Evolutionary conservation across 2,329 filamentous ascomycete species (phyloP), one percentile per base, ranked within the genome.

Genomic region (Pseudogymnoascus sp.): DNA sequence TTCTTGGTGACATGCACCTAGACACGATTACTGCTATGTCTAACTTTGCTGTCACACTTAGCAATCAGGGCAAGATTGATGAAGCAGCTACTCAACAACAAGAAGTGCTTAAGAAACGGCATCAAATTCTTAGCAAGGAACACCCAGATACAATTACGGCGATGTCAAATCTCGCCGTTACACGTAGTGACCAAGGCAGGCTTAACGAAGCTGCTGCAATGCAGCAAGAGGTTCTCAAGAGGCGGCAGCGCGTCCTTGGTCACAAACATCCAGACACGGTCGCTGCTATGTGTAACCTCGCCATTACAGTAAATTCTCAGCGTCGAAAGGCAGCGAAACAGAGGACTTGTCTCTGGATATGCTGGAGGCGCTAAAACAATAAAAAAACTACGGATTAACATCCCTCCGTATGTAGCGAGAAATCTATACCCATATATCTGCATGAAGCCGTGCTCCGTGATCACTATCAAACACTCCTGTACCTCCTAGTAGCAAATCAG

Each of bases 171-270:
- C n/a, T 65, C 12, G 62, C 46, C 8, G 19, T 28, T n/a, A 56
- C 37, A 19, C n/a, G 16, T 3, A 40, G 37, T 12, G 59, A 68
- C 19, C 68, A 70, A 60, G 68, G 68, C 43, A 69, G 69, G 66
- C 66, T 70, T 16, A 53, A 63, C n/a, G 66, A 69, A 65, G 68
- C 69, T 50, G 68, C 69, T 62, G 33, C 66, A 35, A 70, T 70
- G 66, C 69, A 66, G 37, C 37, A 65, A 61, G 56, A 60, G 31
- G 56, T 60, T 60, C 56, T 60, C 11, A 33, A 60, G 16, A 60
- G 16, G 28, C 22, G 56, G 31, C 22, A 33, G 31, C 56, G 56
- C 22, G 28, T 60, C n/a, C 56, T 60, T 26, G 56, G 56, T 5
- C 22, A 28, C 10, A 7, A 12, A n/a, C 56, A 60, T 33, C 56